Conservation (phyloP, 306 rosid genomes). For the Medicago arabica region DNA sequence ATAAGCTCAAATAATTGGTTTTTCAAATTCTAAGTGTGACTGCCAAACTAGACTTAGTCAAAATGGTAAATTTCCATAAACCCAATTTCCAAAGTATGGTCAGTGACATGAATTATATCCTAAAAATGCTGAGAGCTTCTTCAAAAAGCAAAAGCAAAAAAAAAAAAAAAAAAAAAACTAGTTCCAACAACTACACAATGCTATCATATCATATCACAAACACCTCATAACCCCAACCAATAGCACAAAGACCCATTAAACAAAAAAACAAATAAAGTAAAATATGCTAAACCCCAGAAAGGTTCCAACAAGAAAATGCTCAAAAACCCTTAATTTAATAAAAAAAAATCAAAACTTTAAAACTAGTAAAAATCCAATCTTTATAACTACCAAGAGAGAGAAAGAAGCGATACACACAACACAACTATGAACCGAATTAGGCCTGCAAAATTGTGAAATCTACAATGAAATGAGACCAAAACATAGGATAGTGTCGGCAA, state of each 20-base stretch:
- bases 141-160: background rate
- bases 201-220: background rate
- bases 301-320: constrained; percentile 42
- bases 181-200: constrained; percentile 11
- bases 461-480: constrained; percentile 19
- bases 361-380: background rate
- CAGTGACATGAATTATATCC: constrained; percentile 15
- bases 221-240: constrained; percentile 20
- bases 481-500: constrained; percentile 21
- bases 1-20: background rate
- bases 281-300: constrained; percentile 41
- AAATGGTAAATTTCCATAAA: constrained; percentile 18
- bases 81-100: constrained; percentile 26
- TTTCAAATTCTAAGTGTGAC: background rate
- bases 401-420: constrained; percentile 34
- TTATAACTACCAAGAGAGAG: background rate
- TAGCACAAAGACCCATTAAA: constrained; percentile 27
- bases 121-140: constrained; percentile 5
- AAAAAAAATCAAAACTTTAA: background rate
- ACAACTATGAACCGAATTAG: constrained; percentile 20
- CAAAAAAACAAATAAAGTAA: constrained; percentile 13
- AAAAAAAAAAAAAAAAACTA: background rate
- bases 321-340: constrained; percentile 35
- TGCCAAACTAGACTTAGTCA: constrained; percentile 12
- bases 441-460: constrained; percentile 38